Percentiles rank a stretch among this genome's conserved stretches.
These are phyloP conservation scores for Carex pumila DNA, from an alignment of 176 grass and related monocot genomes.

Conservation along the genomic window DNA sequence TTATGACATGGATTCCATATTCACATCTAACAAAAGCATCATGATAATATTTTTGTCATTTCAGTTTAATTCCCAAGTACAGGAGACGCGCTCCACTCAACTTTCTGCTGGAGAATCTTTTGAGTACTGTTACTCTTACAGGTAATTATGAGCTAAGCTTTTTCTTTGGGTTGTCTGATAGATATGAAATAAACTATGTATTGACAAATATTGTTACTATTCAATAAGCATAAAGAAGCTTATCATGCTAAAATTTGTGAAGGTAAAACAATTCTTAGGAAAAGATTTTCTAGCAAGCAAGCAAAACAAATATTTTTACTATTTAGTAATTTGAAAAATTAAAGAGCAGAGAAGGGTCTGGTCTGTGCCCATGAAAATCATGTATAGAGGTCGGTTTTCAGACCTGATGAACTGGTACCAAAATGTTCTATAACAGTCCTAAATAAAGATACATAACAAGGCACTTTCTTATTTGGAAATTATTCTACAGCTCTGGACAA, in stretches of 20 bases:
- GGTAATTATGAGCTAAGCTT: slow-evolving; percentile 31
- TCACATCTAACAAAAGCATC: neutral
- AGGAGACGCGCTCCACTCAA: slow-evolving; percentile 15
- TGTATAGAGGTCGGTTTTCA: neutral
- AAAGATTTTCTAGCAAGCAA: no score
- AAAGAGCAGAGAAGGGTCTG: no score
- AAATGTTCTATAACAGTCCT: neutral
- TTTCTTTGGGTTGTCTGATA: no score
- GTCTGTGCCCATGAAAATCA: no score
- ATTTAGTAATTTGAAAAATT: no score
- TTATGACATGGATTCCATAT: neutral
- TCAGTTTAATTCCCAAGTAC: slow-evolving; percentile 65
- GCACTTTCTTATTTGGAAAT: neutral
- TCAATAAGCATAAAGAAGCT: no score
- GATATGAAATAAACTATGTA: no score
- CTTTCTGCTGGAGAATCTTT: slow-evolving; percentile 31
- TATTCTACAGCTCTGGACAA: slow-evolving; percentile 37
- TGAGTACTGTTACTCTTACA: slow-evolving; percentile 74
- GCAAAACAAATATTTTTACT: no score
- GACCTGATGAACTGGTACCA: neutral
- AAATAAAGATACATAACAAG: neutral
- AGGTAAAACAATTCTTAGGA: no score
- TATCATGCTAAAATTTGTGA: no score
- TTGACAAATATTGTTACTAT: no score
- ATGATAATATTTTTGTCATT: slow-evolving; percentile 9